Conservation (phyloP, 441 rosid species). For the Erodium trifolium region DNA sequence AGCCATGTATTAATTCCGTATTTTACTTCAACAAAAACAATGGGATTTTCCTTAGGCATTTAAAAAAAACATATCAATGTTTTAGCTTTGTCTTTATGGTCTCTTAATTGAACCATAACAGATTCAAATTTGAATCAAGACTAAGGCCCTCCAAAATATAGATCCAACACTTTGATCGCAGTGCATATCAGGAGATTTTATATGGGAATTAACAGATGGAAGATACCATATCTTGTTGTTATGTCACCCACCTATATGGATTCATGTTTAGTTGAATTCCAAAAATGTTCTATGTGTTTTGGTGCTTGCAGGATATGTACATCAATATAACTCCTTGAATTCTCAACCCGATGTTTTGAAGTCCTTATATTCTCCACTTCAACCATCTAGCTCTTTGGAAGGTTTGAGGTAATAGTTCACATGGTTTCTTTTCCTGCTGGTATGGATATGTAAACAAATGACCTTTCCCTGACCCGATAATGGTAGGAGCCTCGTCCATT, state of each 20-base stretch:
- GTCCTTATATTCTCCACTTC: constrained; percentile 93
- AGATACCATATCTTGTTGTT: not conserved
- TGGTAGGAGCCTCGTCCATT: not conserved
- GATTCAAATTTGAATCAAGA: not conserved
- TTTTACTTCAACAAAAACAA: not conserved
- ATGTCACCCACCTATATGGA: not conserved
- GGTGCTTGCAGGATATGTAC: constrained; percentile 62
- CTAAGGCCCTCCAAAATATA: not conserved
- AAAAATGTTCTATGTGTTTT: constrained; percentile 9
- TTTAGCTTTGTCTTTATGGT: not conserved
- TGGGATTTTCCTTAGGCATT: not conserved
- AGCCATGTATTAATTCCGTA: not conserved
- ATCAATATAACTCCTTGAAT: constrained; percentile 74
- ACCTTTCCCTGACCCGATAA: not conserved
- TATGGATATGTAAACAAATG: not conserved
- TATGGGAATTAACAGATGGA: not conserved
- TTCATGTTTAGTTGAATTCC: not conserved
- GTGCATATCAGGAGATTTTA: not conserved
- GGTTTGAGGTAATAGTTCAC: constrained; percentile 56
- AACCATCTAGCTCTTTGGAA: constrained; percentile 87
- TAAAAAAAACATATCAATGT: not conserved
- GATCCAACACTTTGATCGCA: too few species aligned
- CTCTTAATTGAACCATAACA: not conserved
- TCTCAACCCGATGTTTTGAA: constrained; percentile 94
- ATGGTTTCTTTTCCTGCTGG: not conserved